These are phyloP conservation scores for Bipolaris gigantea DNA, from an alignment of 2,329 filamentous ascomycete species.

Conservation along the genomic window DNA sequence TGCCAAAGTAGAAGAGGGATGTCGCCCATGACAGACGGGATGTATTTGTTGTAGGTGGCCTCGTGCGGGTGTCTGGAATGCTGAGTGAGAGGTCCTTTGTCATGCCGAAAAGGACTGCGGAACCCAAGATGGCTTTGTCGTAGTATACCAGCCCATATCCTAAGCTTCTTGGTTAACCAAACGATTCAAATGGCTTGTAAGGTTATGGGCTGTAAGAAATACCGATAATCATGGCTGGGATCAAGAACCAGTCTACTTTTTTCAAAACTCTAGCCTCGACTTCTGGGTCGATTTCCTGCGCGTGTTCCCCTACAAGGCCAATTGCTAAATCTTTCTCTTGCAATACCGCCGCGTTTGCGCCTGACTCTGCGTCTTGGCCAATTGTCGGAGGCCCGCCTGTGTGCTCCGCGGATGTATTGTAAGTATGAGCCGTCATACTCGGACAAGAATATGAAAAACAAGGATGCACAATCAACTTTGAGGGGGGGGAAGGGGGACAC, in stretches of 20 bases:
- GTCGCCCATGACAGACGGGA: slow-evolving; percentile 74
- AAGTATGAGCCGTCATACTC: slow-evolving; percentile 3
- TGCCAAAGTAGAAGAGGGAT: slow-evolving; percentile 78
- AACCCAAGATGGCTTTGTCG: slow-evolving; percentile 75
- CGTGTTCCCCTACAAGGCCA: slow-evolving; percentile 61
- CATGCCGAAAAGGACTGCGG: slow-evolving; percentile 75
- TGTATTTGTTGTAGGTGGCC: slow-evolving; percentile 63
- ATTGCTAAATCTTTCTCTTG: slow-evolving; percentile 59
- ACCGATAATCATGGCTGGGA: slow-evolving; percentile 63
- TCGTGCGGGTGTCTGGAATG: slow-evolving; percentile 54
- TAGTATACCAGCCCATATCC: slow-evolving; percentile 71
- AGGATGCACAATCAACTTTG: neutral
- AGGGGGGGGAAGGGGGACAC: neutral
- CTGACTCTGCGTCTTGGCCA: slow-evolving; percentile 18
- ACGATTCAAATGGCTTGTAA: neutral
- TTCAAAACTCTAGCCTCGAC: slow-evolving; percentile 60
- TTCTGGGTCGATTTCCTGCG: slow-evolving; percentile 57
- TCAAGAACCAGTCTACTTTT: slow-evolving; percentile 69
- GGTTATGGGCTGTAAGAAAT: slow-evolving; percentile 1
- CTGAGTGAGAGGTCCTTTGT: slow-evolving; percentile 66
- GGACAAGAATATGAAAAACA: neutral
- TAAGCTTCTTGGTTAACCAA: neutral
- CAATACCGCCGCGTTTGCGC: slow-evolving; percentile 20
- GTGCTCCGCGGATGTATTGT: slow-evolving; percentile 19
- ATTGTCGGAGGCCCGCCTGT: slow-evolving; percentile 12